Evolutionary conservation across 345 rosid genomes (phyloP), one percentile per base, ranked within the genome.

Genomic region (Hypericum perforatum): DNA sequence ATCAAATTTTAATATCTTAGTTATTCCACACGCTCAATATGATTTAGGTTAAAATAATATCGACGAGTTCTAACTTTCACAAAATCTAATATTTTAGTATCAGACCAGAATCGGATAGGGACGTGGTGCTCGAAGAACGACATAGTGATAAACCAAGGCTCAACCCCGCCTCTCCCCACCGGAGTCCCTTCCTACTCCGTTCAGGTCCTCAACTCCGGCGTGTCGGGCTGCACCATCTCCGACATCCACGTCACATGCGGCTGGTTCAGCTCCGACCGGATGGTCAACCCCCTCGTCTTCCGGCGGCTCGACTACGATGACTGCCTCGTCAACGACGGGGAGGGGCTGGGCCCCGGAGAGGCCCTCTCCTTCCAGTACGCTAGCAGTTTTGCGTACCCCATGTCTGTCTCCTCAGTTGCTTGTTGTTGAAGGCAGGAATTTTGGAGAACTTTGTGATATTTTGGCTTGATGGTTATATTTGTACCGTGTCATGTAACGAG

Each of bases 231-330:
- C 56, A 65, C 66, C 43, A 78, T 89, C 40, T 57, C 72, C 46
- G 60, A 85, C 72, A 82, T 89, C 52, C 96, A 89, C 52, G 73
- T 89, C 13, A 74, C 58, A 22, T 83, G 84, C 14, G 86, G 86
- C 46, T 80, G 50, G 50, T 46, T 46, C 50, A 46, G 50, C 50
- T 46, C 50, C 22, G 12, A 12, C 50, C 7, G 50, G 29, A 8
- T 46, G 29, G 50, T 46, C 14, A 46, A 46, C 50, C 50, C 50
- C 12, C 6, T 32, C 9, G 50, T 46, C 5, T 46, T 46, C 50
- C 50, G 50, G 8, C 50, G 50, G 9, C 50, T 46, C 29, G 8
- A 46, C 50, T 46, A 46, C 22, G 50, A 46, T 29, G 50, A 56
- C 42, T 59, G 60, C 54, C 49, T 58, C 14, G 60, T 57, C 56